Evolutionary conservation across 352 stramenopile genomes (phyloP).

Genomic region (Globisporangium polare): DNA sequence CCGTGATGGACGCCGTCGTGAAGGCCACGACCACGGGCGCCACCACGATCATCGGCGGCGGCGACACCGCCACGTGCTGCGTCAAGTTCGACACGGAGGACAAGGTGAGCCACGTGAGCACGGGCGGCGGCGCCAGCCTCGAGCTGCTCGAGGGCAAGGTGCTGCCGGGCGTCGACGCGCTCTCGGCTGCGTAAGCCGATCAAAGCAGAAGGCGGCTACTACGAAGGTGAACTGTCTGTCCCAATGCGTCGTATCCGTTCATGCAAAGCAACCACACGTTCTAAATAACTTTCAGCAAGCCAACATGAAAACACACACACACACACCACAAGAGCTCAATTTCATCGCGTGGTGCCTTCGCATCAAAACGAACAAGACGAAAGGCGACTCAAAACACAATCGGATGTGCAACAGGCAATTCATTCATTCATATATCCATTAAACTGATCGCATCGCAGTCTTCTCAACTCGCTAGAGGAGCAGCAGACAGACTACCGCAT

Average conservation of each 20-base stretch:
- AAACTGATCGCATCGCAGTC: conserved; percentile 2
- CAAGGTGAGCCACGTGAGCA: conserved; percentile 90
- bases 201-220: too few species aligned
- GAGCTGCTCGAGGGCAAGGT: conserved; percentile 98
- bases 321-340: not conserved
- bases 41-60: conserved; percentile 98
- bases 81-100: conserved; percentile 87
- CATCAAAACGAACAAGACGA: not conserved
- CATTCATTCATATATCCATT: conserved; percentile 11
- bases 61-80: conserved; percentile 93
- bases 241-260: not conserved
- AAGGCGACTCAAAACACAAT: not conserved
- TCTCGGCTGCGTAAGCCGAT: conserved; percentile 69
- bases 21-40: conserved; percentile 91
- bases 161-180: conserved; percentile 96
- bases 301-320: not conserved
- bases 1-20: conserved; percentile 95
- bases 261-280: not conserved
- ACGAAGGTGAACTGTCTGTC: too few species aligned
- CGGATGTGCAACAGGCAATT: conserved; percentile 1
- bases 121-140: conserved; percentile 94
- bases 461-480: not conserved
- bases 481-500: not conserved
- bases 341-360: not conserved
- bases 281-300: conserved; percentile 1